A percentile compares a stretch with the other conserved stretches of the same genome.
Conservation (phyloP, 495 filamentous ascomycete species). For the Evansstolkia leycettana region DNA sequence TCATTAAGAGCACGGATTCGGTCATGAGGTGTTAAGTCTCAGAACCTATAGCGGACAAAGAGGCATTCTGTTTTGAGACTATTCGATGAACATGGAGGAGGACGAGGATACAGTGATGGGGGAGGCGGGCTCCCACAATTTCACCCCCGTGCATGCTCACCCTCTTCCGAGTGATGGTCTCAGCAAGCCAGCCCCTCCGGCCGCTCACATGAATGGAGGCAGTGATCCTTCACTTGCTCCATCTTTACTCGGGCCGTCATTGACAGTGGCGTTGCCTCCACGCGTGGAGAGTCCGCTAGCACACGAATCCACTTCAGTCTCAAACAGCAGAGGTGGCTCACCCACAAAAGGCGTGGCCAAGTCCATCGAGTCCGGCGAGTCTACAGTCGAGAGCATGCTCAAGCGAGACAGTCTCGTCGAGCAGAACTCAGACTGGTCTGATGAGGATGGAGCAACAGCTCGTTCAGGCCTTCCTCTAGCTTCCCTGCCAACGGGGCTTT, state of each 20-base stretch:
- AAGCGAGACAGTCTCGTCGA: constrained; percentile 25
- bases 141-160: constrained; percentile 9
- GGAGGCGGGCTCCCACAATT: constrained; percentile 13
- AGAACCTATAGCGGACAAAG: background rate
- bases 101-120: constrained; percentile 33
- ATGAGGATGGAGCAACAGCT: constrained; percentile 11
- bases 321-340: constrained; percentile 4
- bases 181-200: constrained; percentile 4
- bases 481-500: constrained; percentile 56
- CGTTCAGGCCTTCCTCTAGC: constrained; percentile 22
- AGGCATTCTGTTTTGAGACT: background rate
- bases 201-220: constrained; percentile 6
- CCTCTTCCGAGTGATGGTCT: constrained; percentile 3
- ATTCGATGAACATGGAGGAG: constrained; percentile 16
- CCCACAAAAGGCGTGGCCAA: constrained; percentile 13
- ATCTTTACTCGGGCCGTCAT: constrained; percentile 12
- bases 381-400: constrained; percentile 7
- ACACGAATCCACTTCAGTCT: background rate
- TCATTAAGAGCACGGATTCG: background rate
- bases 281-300: constrained; percentile 1
- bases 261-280: constrained; percentile 7
- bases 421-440: constrained; percentile 30
- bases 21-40: constrained; percentile 1
- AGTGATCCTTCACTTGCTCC: constrained; percentile 19
- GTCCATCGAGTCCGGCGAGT: constrained; percentile 13